Evolutionary conservation across 31 red algal species (phyloP).

Genomic region (Odonthalia washingtoniensis): DNA sequence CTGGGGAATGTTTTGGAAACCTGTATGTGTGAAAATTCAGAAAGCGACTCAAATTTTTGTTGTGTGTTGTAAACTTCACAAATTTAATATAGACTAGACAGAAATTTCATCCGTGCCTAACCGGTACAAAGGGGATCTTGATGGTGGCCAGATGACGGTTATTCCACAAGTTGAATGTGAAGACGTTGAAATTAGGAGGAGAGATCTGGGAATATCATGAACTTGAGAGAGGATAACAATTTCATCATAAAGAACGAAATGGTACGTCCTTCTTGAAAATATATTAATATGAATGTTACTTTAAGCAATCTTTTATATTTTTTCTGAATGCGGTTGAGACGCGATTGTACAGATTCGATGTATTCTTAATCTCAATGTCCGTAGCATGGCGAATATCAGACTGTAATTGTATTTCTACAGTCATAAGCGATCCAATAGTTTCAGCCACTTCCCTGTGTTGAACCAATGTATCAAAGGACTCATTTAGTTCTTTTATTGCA

Average conservation of each 20-base stretch:
- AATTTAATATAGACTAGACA: constrained; percentile 23
- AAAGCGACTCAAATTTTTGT: constrained; percentile 2
- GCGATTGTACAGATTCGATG: background rate
- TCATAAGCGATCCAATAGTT: no score
- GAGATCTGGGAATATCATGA: constrained; percentile 7
- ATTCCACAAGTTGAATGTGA: background rate
- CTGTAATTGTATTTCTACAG: no score
- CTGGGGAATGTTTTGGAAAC: constrained; percentile 42
- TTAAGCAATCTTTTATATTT: background rate
- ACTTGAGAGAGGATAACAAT: background rate
- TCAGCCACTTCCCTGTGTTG: no score
- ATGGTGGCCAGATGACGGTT: background rate
- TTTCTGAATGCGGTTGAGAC: background rate
- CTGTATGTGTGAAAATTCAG: background rate
- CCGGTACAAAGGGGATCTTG: background rate
- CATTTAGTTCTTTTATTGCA: background rate
- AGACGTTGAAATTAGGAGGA: background rate
- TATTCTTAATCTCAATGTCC: background rate
- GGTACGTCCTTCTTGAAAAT: background rate
- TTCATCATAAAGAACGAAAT: no score
- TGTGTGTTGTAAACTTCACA: no score
- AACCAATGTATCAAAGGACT: background rate
- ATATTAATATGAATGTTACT: no score
- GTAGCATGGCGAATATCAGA: background rate
- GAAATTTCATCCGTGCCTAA: background rate